Base-by-base conservation (phyloP, 2,329 filamentous ascomycete species). In the Penicillium expansum region DNA sequence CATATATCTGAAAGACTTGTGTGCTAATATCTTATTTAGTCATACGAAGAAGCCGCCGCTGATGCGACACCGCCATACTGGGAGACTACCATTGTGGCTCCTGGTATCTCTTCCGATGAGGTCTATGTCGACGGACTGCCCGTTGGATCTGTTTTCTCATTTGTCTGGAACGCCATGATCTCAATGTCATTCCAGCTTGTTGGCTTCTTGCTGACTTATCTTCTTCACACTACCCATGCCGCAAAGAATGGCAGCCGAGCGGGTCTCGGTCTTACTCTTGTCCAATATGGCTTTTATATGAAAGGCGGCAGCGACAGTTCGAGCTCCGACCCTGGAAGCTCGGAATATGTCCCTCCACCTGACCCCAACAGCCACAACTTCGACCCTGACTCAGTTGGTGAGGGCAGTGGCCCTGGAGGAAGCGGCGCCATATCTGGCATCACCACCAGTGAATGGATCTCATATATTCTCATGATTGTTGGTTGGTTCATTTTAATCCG, bases 401-500 rank as follows among this genome's bases (percentile, higher is more conserved):
- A 78, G 32, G 74, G 72, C 14, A 60, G 67, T 1, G 65, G 67
- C 32, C 67, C 65, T 51, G 67, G 67, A 49, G 66, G 65, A 22
- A 69, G 67, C 8, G 65, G 76, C 39, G 76, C 77, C 13, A 70
- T 81, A 10, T 75, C 78, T 7, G 83, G 85, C 35, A 84, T 96
- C 41, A 84, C 82, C 6, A 88, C 87, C 50, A 88, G 83, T 62
- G 92, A 97, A 71, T 97, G 91, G 91, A 80, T 96, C 61, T 90
- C 92, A 11, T 99, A 97, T 68, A 80, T 90, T 16, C 77, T 99
- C 47, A 99, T 99, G 94, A 90, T 99, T 70, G 88, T 96, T 1
- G 94, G 94, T 5, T 99, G 94, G 94, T 97, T 97, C 70, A 92
- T 99, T 61, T 80, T 99, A 60, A 97, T 99, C 71, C 86, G 92